Evolutionary conservation across 2,329 filamentous ascomycete genomes (phyloP).

Genomic region (Myriosclerotinia duriaeana): DNA sequence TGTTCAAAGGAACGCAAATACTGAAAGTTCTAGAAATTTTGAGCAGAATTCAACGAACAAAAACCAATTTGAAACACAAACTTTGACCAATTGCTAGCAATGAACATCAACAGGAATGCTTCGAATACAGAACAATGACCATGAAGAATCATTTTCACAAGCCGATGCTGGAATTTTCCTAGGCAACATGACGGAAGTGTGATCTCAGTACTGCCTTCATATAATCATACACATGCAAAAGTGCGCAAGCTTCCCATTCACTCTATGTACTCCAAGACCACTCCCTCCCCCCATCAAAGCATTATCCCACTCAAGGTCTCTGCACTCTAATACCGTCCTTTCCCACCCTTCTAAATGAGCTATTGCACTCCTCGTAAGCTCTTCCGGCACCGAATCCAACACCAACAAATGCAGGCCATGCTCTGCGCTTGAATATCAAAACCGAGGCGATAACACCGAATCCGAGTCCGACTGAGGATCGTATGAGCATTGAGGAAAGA

Average conservation of each 20-base stretch:
- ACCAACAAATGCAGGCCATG: constrained; percentile 95
- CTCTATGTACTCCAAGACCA: constrained; percentile 12
- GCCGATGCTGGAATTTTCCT: neutral
- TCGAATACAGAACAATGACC: neutral
- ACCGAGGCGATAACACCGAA: constrained; percentile 99
- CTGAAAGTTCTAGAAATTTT: neutral
- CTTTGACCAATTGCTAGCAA: neutral
- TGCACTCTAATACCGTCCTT: constrained; percentile 38
- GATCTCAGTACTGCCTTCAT: constrained; percentile 22
- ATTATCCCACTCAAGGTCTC: constrained; percentile 32
- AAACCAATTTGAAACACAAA: neutral
- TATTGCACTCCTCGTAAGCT: constrained; percentile 97
- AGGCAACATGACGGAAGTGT: neutral
- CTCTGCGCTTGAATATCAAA: constrained; percentile 94
- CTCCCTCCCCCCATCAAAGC: constrained; percentile 25
- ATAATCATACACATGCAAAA: constrained; percentile 34
- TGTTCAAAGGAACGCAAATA: neutral
- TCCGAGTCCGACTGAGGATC: constrained; percentile 89
- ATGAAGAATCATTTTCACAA: neutral
- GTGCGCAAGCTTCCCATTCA: constrained; percentile 18
- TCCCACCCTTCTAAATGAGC: constrained; percentile 38
- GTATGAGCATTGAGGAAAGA: constrained; percentile 95
- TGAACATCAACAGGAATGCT: neutral
- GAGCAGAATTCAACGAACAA: neutral
- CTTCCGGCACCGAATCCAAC: constrained; percentile 93